These are phyloP conservation scores for Conringia planisiliqua DNA, from an alignment of 345 rosid species.

Conservation along the genomic window DNA sequence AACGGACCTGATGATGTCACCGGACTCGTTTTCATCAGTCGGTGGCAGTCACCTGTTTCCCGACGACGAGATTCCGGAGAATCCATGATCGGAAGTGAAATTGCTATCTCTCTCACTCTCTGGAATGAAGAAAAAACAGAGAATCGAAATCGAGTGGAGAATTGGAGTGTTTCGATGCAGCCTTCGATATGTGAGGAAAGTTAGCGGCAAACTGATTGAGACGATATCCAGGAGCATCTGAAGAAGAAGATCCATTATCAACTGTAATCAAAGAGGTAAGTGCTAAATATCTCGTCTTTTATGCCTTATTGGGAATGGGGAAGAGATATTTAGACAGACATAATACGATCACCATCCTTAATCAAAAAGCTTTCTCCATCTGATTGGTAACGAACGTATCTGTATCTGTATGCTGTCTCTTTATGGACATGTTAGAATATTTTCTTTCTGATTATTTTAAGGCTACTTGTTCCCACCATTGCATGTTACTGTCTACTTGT, in stretches of 20 bases:
- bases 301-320: too few relatives aligned
- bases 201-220: background rate
- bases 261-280: background rate
- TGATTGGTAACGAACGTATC: background rate
- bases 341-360: too few relatives aligned
- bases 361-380: background rate
- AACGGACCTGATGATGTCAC: too few relatives aligned
- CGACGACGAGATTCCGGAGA: too few relatives aligned
- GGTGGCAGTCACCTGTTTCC: too few relatives aligned
- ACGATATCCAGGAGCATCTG: background rate
- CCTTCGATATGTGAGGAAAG: background rate
- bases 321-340: too few relatives aligned
- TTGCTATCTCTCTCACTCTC: too few relatives aligned
- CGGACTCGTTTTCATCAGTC: too few relatives aligned
- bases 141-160: too few relatives aligned
- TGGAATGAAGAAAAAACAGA: too few relatives aligned
- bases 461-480: background rate
- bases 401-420: background rate
- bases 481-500: slow-evolving; percentile 6
- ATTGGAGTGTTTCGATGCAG: background rate
- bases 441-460: background rate
- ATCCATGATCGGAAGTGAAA: too few relatives aligned
- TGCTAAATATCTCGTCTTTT: background rate
- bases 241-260: background rate
- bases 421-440: background rate